Base-by-base conservation (phyloP, 306 rosid species). In the Vicia villosa region DNA sequence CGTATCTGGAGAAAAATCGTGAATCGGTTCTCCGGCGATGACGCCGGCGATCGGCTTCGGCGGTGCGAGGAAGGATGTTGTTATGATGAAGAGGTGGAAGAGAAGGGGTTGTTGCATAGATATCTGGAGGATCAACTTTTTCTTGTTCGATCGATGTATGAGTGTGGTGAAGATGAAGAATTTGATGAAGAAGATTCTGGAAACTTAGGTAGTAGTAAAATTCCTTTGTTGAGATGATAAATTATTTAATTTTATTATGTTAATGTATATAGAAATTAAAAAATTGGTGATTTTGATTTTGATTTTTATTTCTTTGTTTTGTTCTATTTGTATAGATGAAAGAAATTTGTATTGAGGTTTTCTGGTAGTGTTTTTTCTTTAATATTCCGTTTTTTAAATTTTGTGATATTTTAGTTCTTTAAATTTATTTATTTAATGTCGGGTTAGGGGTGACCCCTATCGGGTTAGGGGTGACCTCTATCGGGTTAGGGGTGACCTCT, bases 51-150 rank as follows among this genome's bases (percentile, higher is more conserved):
- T 40, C 74, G 73, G n/a, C 65, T 81, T 16, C 55, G 79, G 17
- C 14, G 73, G 3, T 81, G 79, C 47, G 85, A 81, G 66, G 82
- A 81, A 36, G 85, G 84, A 4, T 59, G 77, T 43, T 52, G 79
- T 0, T 41, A 28, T 0, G 45, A 17, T 4, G 69, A 60, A 0
- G 40, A 55, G 0, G 63, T 36, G 2, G 66, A 73, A 19, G 85
- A 77, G 34, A 77, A 81, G 57, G 82, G 85, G 0, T 73, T 81
- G 0, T 52, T 77, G 70, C 82, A 77, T 63, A 43, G 82, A 14
- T 81, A 81, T 61, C 40, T 81, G 61, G 82, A 81, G 26, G 82
- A 81, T 81, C 85, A 77, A 26, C 78, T 81, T 54, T 65, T 74
- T 73, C 80, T 77, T 10, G 82, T 81, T 19, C 7, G 85, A 63